Conservation (phyloP, 2,329 filamentous ascomycete species). For the Penicillium sp. region DNA sequence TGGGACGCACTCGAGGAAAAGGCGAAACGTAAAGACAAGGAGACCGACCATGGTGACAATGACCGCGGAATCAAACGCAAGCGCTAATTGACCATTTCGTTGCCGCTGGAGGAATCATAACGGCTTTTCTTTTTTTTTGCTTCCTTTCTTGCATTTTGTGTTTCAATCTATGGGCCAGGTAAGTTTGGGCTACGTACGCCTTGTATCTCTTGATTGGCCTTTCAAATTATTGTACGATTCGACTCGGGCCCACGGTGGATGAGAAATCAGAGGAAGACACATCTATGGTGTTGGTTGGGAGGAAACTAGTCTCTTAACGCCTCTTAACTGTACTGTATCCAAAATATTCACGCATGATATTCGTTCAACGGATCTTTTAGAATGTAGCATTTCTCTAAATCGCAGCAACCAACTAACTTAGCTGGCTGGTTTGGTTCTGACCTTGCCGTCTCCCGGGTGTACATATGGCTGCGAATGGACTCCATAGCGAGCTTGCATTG, state of each 20-base stretch:
- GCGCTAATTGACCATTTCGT: conserved; percentile 42
- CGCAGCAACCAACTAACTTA: neutral
- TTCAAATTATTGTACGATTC: neutral
- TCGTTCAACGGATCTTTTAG: neutral
- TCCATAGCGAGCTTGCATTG: neutral
- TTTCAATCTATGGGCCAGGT: neutral
- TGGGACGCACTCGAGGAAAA: conserved; percentile 96
- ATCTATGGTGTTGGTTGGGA: neutral
- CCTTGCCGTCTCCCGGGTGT: neutral
- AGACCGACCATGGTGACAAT: conserved; percentile 53
- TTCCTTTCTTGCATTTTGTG: neutral
- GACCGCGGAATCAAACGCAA: conserved; percentile 72
- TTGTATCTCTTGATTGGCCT: neutral
- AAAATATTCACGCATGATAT: neutral
- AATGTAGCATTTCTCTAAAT: neutral
- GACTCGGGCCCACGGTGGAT: neutral
- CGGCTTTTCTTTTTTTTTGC: conserved; percentile 4
- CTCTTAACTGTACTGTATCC: conserved; percentile 1
- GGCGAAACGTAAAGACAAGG: conserved; percentile 63
- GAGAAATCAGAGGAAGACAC: neutral
- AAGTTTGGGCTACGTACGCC: neutral
- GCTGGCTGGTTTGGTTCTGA: neutral
- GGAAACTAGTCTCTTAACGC: neutral
- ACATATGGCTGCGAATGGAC: neutral
- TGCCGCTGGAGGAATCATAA: neutral